Evolutionary conservation across 371 early-diverging fungal genomes (phyloP).

Genomic region (Mucor velutinosus): DNA sequence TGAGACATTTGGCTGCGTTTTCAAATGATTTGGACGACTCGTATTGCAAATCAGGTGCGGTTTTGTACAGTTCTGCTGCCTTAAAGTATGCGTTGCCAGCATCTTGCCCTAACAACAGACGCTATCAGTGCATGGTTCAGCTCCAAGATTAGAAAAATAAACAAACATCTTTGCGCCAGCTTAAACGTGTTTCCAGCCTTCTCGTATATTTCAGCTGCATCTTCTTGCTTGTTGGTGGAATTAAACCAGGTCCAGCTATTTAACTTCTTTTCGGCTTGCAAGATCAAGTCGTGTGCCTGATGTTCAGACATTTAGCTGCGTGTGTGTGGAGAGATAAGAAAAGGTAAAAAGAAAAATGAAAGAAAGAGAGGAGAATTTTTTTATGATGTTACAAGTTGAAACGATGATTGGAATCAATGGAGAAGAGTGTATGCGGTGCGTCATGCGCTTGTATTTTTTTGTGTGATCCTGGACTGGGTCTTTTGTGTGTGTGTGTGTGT

Average conservation of each 20-base stretch:
- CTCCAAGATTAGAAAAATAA: neutral
- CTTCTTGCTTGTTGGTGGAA: constrained; percentile 77
- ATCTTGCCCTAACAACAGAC: constrained; percentile 72
- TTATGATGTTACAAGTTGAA: constrained; percentile 3
- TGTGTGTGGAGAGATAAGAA: neutral
- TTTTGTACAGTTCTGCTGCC: constrained; percentile 71
- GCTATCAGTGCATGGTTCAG: too few relatives aligned
- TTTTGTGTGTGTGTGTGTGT: neutral
- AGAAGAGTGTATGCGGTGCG: neutral
- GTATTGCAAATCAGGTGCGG: constrained; percentile 68
- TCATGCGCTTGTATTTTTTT: constrained; percentile 6
- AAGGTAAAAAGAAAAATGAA: neutral
- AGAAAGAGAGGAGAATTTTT: neutral
- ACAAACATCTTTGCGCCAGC: constrained; percentile 79
- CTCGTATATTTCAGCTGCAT: constrained; percentile 90
- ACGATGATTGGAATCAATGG: neutral
- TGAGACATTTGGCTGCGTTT: constrained; percentile 86
- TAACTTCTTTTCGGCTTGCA: constrained; percentile 77
- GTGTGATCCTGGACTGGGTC: constrained; percentile 1
- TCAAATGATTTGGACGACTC: constrained; percentile 86
- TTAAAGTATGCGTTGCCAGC: constrained; percentile 89
- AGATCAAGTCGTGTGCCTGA: constrained; percentile 71
- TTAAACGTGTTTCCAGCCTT: constrained; percentile 92
- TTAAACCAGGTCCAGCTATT: constrained; percentile 82
- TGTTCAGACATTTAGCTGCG: constrained; percentile 65